A percentile compares a stretch with the other conserved stretches of the same genome.
Conservation (phyloP, 768 basidiomycete genomes). For the Tylopilus plumbeoviolaceoides region DNA sequence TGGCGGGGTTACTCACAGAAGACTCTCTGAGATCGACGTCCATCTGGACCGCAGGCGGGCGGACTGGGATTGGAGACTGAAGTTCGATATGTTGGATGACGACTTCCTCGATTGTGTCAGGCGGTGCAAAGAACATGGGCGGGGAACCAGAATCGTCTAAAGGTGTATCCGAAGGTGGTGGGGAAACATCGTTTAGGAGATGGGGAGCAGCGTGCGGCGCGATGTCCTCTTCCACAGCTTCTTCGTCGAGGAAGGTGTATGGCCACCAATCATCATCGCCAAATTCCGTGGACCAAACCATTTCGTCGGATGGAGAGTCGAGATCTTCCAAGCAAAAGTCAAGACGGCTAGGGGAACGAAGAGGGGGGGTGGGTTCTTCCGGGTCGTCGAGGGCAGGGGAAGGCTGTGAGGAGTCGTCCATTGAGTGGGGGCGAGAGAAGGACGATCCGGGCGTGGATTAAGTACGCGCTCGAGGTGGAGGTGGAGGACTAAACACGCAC, state of each 20-base stretch:
- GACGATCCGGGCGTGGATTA: slow-evolving; percentile 5
- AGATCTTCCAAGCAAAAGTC: slow-evolving; percentile 32
- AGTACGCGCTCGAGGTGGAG: slow-evolving; percentile 6
- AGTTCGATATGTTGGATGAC: slow-evolving; percentile 4
- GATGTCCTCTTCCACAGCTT: slow-evolving; percentile 1
- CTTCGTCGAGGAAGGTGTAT: slow-evolving; percentile 5
- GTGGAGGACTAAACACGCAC: slow-evolving; percentile 14
- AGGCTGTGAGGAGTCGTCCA: slow-evolving; percentile 6
- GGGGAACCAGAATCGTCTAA: slow-evolving; percentile 7
- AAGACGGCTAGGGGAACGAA: slow-evolving; percentile 47
- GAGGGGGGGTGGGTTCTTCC: slow-evolving; percentile 25
- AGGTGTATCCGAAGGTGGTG: slow-evolving; percentile 11
- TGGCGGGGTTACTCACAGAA: too few relatives aligned
- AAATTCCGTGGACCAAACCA: slow-evolving; percentile 14
- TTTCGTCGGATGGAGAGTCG: slow-evolving; percentile 4
- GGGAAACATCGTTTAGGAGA: slow-evolving; percentile 3
- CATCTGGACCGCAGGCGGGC: slow-evolving; percentile 9
- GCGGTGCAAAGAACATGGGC: slow-evolving; percentile 11
- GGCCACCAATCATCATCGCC: not conserved
- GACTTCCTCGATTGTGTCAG: slow-evolving; percentile 16
- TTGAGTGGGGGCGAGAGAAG: not conserved
- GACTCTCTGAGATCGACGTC: not conserved
- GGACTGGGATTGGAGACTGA: slow-evolving; percentile 22
- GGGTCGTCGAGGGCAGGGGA: slow-evolving; percentile 9
- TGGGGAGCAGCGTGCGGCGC: not conserved